These are phyloP conservation scores for Juncus inflexus DNA, from an alignment of 176 grass and related monocot genomes.

Conservation along the genomic window DNA sequence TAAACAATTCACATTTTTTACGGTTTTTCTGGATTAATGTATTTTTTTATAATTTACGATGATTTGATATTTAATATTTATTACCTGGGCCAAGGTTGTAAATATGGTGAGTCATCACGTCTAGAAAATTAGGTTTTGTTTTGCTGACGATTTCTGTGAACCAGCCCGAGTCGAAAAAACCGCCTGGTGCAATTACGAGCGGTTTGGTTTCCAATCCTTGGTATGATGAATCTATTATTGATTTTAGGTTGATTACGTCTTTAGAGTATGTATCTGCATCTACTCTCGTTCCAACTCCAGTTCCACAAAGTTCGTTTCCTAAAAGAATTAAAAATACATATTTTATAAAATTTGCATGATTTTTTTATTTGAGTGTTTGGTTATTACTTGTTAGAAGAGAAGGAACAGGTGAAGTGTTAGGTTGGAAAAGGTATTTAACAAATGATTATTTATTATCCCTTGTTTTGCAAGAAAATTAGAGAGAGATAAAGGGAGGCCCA, in stretches of 20 bases:
- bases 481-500: too few relatives aligned
- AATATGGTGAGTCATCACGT: constrained; percentile 85
- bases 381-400: constrained; percentile 20
- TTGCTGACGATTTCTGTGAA: constrained; percentile 53
- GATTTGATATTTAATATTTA: background rate
- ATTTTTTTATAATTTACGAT: background rate
- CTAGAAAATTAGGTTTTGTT: constrained; percentile 51
- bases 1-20: too few relatives aligned
- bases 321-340: constrained; percentile 9
- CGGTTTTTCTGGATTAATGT: too few relatives aligned
- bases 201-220: constrained; percentile 44
- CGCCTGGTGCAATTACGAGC: constrained; percentile 74
- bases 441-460: background rate
- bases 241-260: constrained; percentile 62
- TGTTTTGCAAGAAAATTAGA: too few relatives aligned
- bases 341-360: background rate
- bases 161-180: constrained; percentile 69
- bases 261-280: constrained; percentile 55
- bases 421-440: constrained; percentile 18
- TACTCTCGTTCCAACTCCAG: constrained; percentile 52
- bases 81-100: constrained; percentile 86
- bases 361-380: constrained; percentile 17
- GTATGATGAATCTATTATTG: constrained; percentile 34
- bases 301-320: constrained; percentile 89
- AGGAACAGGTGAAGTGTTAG: constrained; percentile 17